Evolutionary conservation across 306 rosid genomes (phyloP), one percentile per base, ranked within the genome.

Genomic region (Crotalaria pallida): DNA sequence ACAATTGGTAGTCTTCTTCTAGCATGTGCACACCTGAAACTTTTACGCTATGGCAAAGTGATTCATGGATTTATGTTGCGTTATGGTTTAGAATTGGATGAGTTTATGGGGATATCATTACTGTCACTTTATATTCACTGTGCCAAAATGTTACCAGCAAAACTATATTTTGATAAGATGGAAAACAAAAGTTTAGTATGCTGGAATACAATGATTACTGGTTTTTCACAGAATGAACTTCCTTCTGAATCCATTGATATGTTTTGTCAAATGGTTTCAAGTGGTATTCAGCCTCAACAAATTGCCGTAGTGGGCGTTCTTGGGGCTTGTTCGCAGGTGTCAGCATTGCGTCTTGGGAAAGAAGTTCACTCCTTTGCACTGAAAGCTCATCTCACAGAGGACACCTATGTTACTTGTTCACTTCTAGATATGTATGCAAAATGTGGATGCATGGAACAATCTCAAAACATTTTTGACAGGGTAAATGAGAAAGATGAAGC

Each of bases 341-440:
- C 90, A 0, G 79, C 84, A 11, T 68, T 89, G 79, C 84, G 82
- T 27, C 70, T 86, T 21, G 98, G 98, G 33, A 89, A 83, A 81
- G 92, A 92, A 48, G 51, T 88, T 23, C 98, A 88, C 80, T 81
- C 88, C 72, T 92, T 81, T 70, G 77, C 84, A 57, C 63, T 84
- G 31, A 92, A 84, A 72, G 77, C 82, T 61, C 43, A 61, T 63
- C 81, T 89, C 3, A 72, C 60, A 0, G 80, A 76, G 36, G 88
- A 89, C 56, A 12, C 33, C 51, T 89, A 84, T 71, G 83, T 88
- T 80, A 81, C 70, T 50, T 92, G 96, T 81, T 88, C 98, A 34
- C 70, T 88, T 62, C 70, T 89, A 59, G 92, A 89, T 76, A 86
- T 92, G 98, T 92, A 92, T 77, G 92, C 96, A 38, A 92, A 92